These are phyloP conservation scores for Candida glaebosa DNA, from an alignment of 805 yeast genomes.

Conservation along the genomic window DNA sequence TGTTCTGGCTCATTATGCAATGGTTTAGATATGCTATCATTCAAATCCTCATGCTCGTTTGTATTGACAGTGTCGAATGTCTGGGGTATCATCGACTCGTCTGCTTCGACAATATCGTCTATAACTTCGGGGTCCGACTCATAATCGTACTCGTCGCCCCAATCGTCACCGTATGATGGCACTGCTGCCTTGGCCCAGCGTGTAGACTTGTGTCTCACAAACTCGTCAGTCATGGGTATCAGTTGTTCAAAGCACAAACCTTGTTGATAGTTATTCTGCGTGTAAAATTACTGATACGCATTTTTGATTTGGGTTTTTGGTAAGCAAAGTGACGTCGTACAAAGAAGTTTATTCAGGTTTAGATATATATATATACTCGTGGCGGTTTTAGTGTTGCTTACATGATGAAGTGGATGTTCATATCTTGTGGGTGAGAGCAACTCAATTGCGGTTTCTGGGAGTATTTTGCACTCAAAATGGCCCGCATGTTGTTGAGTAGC, in stretches of 20 bases:
- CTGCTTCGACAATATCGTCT: conserved; percentile 8
- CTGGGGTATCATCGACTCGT: conserved; percentile 5
- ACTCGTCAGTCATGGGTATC: conserved; percentile 27
- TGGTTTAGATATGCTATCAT: neutral
- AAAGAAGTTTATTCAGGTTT: no score
- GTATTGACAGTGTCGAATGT: conserved; percentile 5
- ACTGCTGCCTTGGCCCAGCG: conserved; percentile 43
- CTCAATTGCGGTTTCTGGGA: conserved; percentile 40
- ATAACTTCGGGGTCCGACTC: conserved; percentile 12
- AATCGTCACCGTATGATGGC: conserved; percentile 41
- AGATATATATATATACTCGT: no score
- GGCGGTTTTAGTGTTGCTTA: no score
- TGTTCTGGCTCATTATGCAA: neutral
- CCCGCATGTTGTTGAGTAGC: conserved; percentile 35
- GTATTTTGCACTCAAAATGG: conserved; percentile 27
- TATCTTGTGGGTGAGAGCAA: conserved; percentile 36
- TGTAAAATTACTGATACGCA: neutral
- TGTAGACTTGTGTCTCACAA: conserved; percentile 41
- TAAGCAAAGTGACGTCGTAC: neutral
- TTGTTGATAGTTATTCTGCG: neutral
- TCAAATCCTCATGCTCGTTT: neutral
- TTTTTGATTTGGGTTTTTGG: neutral
- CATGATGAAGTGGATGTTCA: conserved; percentile 34
- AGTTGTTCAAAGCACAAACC: neutral
- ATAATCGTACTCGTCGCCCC: conserved; percentile 35